phyloP scores from a whole-genome alignment of 2,329 filamentous ascomycete species.

The Pestalotiopsis sp. region DNA sequence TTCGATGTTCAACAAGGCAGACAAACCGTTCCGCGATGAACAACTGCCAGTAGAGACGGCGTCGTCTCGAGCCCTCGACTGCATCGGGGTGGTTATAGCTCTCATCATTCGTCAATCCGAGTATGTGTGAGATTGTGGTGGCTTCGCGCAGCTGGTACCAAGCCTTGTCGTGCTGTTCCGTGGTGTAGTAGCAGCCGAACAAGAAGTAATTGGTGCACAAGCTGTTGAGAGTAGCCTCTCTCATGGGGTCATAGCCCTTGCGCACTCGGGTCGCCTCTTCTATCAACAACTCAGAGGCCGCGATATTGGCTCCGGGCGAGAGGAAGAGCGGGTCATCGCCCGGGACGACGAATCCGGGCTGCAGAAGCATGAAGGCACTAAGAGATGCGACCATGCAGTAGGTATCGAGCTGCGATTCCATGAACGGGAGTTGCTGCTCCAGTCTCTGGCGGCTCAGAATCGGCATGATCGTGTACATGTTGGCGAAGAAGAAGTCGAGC shows the following conservation, averaged over 20 bases:
- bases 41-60: slow-evolving; percentile 74
- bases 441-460: slow-evolving; percentile 62
- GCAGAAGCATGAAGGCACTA: slow-evolving; percentile 69
- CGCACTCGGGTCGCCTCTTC: slow-evolving; percentile 69
- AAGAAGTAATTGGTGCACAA: slow-evolving; percentile 79
- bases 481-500: slow-evolving; percentile 68
- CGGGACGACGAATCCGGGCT: slow-evolving; percentile 67
- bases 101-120: slow-evolving; percentile 64
- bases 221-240: slow-evolving; percentile 56
- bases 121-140: slow-evolving; percentile 67
- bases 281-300: slow-evolving; percentile 67
- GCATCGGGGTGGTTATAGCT: slow-evolving; percentile 61
- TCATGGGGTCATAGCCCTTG: slow-evolving; percentile 63
- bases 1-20: background rate
- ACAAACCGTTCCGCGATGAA: slow-evolving; percentile 70
- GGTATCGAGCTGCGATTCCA: slow-evolving; percentile 64
- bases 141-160: slow-evolving; percentile 82
- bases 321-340: slow-evolving; percentile 58
- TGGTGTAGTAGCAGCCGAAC: slow-evolving; percentile 71
- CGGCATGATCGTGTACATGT: slow-evolving; percentile 67
- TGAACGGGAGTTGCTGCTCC: slow-evolving; percentile 60
- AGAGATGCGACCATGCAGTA: slow-evolving; percentile 68
- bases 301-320: slow-evolving; percentile 61
- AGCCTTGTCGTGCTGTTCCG: slow-evolving; percentile 74
- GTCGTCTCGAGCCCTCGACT: slow-evolving; percentile 63